These are phyloP conservation scores for Penicillium desertorum DNA, from an alignment of 495 filamentous ascomycete genomes.

Conservation along the genomic window DNA sequence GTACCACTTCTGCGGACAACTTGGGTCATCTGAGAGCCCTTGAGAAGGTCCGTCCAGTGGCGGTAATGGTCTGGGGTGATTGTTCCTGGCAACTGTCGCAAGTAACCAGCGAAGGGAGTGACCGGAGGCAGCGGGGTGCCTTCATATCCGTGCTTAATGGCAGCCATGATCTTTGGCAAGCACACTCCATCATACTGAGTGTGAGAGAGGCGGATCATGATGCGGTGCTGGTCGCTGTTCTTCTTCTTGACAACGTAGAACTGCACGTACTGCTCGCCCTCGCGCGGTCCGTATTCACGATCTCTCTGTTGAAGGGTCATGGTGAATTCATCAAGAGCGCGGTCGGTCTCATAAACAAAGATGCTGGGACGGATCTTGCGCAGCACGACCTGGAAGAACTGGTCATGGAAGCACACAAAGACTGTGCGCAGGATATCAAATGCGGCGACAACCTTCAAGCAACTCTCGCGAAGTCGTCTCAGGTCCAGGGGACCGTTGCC, in stretches of 20 bases:
- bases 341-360: conserved; percentile 54
- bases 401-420: conserved; percentile 57
- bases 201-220: conserved; percentile 67
- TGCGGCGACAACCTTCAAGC: conserved; percentile 45
- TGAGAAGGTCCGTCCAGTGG: conserved; percentile 45
- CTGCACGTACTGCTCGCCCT: conserved; percentile 64
- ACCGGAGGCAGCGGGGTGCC: conserved; percentile 44
- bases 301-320: conserved; percentile 48
- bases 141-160: conserved; percentile 54
- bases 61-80: conserved; percentile 56
- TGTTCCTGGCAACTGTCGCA: conserved; percentile 47
- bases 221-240: conserved; percentile 50
- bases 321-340: conserved; percentile 51
- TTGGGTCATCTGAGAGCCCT: conserved; percentile 48
- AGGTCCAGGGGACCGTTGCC: conserved; percentile 49
- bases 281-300: conserved; percentile 50
- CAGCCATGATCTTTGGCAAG: conserved; percentile 59
- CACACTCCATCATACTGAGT: conserved; percentile 75
- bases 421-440: conserved; percentile 72
- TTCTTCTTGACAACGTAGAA: conserved; percentile 58
- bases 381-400: conserved; percentile 63
- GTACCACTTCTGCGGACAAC: conserved; percentile 40
- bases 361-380: conserved; percentile 54
- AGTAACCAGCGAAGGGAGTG: conserved; percentile 59
- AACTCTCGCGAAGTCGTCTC: conserved; percentile 45